These are phyloP conservation scores for Xylaria sp. DNA, from an alignment of 2,329 filamentous ascomycete genomes.

Conservation along the genomic window DNA sequence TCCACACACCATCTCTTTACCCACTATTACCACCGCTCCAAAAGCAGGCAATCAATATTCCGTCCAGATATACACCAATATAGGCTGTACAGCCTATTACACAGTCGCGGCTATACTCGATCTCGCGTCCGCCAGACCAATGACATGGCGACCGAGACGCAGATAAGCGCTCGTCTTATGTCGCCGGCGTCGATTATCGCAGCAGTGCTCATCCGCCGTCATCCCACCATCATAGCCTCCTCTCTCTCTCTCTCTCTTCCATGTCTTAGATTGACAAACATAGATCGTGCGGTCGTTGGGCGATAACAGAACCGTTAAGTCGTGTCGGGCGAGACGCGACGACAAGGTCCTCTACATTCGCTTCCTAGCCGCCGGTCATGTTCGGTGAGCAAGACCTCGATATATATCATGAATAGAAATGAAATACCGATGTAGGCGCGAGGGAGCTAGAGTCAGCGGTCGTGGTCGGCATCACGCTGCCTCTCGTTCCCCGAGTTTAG, in stretches of 20 bases:
- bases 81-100: constrained; percentile 38
- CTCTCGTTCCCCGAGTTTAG: constrained; percentile 20
- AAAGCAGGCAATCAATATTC: constrained; percentile 33
- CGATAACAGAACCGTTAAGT: constrained; percentile 13
- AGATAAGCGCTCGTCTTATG: constrained; percentile 31
- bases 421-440: background rate
- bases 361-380: constrained; percentile 10
- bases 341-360: background rate
- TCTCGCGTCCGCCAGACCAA: constrained; percentile 28
- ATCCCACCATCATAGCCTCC: constrained; percentile 26
- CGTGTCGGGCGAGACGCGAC: constrained; percentile 3
- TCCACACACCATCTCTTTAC: background rate
- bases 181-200: constrained; percentile 6
- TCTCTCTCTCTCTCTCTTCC: constrained; percentile 9
- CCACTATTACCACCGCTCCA: constrained; percentile 12
- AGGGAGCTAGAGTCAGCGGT: constrained; percentile 11
- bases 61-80: constrained; percentile 29
- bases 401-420: background rate
- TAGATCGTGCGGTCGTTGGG: constrained; percentile 15
- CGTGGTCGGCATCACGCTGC: constrained; percentile 10
- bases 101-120: constrained; percentile 37
- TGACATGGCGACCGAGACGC: constrained; percentile 26
- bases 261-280: constrained; percentile 30
- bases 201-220: constrained; percentile 25
- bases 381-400: constrained; percentile 11